These are phyloP conservation scores for Aspergillus sclerotiicarbonarius DNA, from an alignment of 495 filamentous ascomycete genomes.

Conservation along the genomic window DNA sequence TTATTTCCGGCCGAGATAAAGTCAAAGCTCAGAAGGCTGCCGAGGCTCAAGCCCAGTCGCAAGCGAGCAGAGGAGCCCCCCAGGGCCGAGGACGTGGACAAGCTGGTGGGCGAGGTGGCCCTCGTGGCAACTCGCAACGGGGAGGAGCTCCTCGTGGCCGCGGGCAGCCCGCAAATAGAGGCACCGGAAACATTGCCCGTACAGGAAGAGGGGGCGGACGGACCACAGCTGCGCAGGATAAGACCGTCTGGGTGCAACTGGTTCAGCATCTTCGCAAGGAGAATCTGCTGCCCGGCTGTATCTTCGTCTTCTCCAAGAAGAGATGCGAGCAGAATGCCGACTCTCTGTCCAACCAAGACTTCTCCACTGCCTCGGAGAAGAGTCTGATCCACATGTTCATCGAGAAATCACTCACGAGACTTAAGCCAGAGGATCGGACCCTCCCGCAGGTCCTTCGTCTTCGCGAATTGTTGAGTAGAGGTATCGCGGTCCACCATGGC, in stretches of 20 bases:
- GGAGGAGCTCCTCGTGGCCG: conserved; percentile 56
- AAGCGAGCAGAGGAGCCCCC: conserved; percentile 52
- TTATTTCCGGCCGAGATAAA: conserved; percentile 80
- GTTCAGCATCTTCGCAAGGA: conserved; percentile 87
- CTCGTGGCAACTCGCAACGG: conserved; percentile 36
- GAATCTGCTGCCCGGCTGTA: conserved; percentile 83
- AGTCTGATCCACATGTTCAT: conserved; percentile 97
- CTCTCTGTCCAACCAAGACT: conserved; percentile 90
- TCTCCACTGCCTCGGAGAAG: conserved; percentile 88
- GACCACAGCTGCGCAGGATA: conserved; percentile 86
- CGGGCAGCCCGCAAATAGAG: conserved; percentile 55
- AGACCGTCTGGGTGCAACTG: conserved; percentile 94
- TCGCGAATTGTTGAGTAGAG: conserved; percentile 79
- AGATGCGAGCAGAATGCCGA: conserved; percentile 96
- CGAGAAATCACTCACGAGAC: conserved; percentile 87
- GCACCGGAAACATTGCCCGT: conserved; percentile 82
- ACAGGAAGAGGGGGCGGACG: conserved; percentile 79
- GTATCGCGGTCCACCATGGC: conserved; percentile 95
- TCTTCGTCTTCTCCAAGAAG: conserved; percentile 98
- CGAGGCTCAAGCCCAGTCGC: conserved; percentile 44
- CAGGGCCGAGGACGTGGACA: conserved; percentile 48
- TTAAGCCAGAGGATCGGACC: conserved; percentile 85
- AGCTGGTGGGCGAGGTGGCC: conserved; percentile 33
- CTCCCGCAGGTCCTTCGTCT: conserved; percentile 89
- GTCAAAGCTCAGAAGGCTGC: conserved; percentile 55